Conservation (phyloP, 352 stramenopile species). For the Globisporangium rhizosaccharum region DNA sequence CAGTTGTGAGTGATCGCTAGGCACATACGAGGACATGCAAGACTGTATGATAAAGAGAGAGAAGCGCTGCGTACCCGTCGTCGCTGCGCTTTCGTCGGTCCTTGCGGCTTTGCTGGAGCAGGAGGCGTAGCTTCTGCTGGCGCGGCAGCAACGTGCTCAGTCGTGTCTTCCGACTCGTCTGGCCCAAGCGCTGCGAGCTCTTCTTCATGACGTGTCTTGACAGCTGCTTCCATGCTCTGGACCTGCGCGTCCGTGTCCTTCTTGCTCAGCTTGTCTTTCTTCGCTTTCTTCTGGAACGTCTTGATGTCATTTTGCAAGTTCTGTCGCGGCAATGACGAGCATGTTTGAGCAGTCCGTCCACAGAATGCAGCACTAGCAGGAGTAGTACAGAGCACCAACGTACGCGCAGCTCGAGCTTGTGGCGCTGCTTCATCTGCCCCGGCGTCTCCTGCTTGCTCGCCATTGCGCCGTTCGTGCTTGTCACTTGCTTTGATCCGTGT, state of each 20-base stretch:
- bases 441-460: slow-evolving; percentile 55
- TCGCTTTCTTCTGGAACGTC: slow-evolving; percentile 79
- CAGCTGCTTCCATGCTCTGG: slow-evolving; percentile 44
- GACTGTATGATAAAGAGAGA: not conserved
- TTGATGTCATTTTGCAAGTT: slow-evolving; percentile 77
- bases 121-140: slow-evolving; percentile 5
- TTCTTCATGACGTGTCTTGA: slow-evolving; percentile 49
- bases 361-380: not conserved
- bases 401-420: slow-evolving; percentile 83
- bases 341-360: not conserved
- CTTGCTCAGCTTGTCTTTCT: slow-evolving; percentile 78
- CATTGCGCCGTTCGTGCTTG: slow-evolving; percentile 15
- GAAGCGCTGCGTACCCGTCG: slow-evolving; percentile 31
- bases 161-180: slow-evolving; percentile 12
- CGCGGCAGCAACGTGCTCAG: slow-evolving; percentile 3
- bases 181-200: slow-evolving; percentile 36
- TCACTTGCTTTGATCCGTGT: not conserved
- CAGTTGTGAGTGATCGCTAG: not conserved
- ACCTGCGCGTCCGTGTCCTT: slow-evolving; percentile 63
- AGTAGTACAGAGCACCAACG: not conserved
- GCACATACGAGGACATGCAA: not conserved
- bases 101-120: slow-evolving; percentile 16
- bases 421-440: slow-evolving; percentile 81
- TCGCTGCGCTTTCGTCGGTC: slow-evolving; percentile 65
- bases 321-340: slow-evolving; percentile 17